phyloP scores from a whole-genome alignment of 768 basidiomycete species.

The Boletus subparvulus region DNA sequence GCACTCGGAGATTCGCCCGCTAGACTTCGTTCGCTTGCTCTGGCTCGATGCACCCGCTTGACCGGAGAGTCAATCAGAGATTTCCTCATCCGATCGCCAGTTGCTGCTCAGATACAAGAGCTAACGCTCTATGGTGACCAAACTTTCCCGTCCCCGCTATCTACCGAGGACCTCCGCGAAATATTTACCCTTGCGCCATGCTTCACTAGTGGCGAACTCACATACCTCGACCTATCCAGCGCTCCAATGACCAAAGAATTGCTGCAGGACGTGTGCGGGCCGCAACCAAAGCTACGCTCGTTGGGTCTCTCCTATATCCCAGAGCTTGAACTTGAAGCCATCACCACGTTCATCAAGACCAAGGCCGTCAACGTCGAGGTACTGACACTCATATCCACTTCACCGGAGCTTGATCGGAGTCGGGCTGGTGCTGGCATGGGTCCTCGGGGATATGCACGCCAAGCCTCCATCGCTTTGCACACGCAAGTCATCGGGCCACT shows the following conservation, averaged over 20 bases:
- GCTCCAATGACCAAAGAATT: conserved; percentile 64
- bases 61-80: conserved; percentile 74
- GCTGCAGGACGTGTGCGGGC: conserved; percentile 47
- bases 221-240: conserved; percentile 90
- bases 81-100: conserved; percentile 69
- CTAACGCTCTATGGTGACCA: conserved; percentile 88
- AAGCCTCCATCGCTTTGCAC: conserved; percentile 77
- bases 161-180: conserved; percentile 59
- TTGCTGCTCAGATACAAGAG: conserved; percentile 62
- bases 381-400: conserved; percentile 74
- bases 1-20: conserved; percentile 66
- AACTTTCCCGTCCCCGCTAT: conserved; percentile 76
- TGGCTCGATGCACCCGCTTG: conserved; percentile 84
- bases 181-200: conserved; percentile 77
- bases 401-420: conserved; percentile 69
- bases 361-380: conserved; percentile 82
- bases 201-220: conserved; percentile 69
- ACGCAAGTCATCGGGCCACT: conserved; percentile 75
- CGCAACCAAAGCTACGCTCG: conserved; percentile 77
- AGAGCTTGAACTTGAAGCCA: conserved; percentile 56
- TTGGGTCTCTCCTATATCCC: conserved; percentile 89
- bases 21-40: conserved; percentile 72
- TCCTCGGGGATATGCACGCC: conserved; percentile 49
- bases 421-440: conserved; percentile 31
- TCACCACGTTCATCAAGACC: conserved; percentile 65